Evolutionary conservation across 768 basidiomycete species (phyloP).

Genomic region (Pisolithus microcarpus): DNA sequence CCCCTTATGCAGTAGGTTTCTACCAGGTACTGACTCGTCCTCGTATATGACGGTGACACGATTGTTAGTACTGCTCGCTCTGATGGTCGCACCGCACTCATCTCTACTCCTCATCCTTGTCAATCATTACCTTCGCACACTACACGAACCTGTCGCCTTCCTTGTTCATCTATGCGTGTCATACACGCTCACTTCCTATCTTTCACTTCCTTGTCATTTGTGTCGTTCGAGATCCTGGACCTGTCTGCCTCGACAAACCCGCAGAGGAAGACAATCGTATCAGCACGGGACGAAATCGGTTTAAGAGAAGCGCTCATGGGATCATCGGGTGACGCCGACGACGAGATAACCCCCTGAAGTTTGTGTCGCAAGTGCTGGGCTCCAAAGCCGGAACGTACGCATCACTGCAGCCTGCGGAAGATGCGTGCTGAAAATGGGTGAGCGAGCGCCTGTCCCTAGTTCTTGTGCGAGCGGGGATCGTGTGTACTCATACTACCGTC

Average conservation of each 20-base stretch:
- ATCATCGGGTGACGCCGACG: slow-evolving; percentile 32
- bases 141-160: slow-evolving; percentile 42
- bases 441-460: slow-evolving; percentile 18
- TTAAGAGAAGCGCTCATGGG: slow-evolving; percentile 57
- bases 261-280: slow-evolving; percentile 16
- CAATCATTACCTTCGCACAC: slow-evolving; percentile 55
- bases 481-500: background rate
- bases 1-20: slow-evolving; percentile 46
- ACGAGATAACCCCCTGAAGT: slow-evolving; percentile 49
- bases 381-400: slow-evolving; percentile 72
- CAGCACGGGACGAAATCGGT: slow-evolving; percentile 37
- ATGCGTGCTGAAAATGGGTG: slow-evolving; percentile 83
- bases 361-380: slow-evolving; percentile 80
- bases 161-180: slow-evolving; percentile 48
- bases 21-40: background rate
- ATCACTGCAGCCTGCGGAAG: slow-evolving; percentile 74
- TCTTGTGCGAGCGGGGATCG: background rate
- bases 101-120: slow-evolving; percentile 63
- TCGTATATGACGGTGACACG: background rate
- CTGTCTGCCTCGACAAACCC: slow-evolving; percentile 30
- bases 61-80: slow-evolving; percentile 37
- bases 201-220: slow-evolving; percentile 65
- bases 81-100: slow-evolving; percentile 69
- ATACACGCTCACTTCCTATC: slow-evolving; percentile 65
- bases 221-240: slow-evolving; percentile 69